Conservation (phyloP, 1,284 basidiomycete genomes). For the Moesziomyces sp. region DNA sequence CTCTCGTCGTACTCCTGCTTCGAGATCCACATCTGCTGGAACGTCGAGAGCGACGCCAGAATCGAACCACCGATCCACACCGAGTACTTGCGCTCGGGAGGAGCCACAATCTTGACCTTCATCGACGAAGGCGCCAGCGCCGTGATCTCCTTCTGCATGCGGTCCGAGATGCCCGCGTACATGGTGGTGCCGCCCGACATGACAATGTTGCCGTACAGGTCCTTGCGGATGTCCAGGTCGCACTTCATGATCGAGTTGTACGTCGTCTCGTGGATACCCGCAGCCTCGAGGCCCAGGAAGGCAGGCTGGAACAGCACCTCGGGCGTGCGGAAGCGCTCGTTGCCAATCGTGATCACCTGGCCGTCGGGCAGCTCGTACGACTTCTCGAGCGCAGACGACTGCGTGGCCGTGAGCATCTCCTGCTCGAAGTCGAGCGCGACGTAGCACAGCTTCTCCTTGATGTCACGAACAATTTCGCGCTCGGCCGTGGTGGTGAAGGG, state of each 20-base stretch:
- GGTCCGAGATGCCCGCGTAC: conserved; percentile 96
- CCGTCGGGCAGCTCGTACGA: conserved; percentile 95
- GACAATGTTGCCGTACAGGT: conserved; percentile 92
- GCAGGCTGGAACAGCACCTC: conserved; percentile 97
- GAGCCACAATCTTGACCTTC: conserved; percentile 77
- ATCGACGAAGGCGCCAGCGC: conserved; percentile 81
- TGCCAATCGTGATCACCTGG: conserved; percentile 95
- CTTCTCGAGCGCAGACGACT: conserved; percentile 92
- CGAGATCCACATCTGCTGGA: conserved; percentile 91
- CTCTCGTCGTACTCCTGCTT: conserved; percentile 75
- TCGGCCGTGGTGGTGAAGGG: conserved; percentile 91
- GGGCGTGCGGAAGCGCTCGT: conserved; percentile 95
- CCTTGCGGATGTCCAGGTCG: conserved; percentile 76
- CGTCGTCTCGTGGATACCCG: conserved; percentile 94
- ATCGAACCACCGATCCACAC: conserved; percentile 99
- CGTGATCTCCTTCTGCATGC: conserved; percentile 98
- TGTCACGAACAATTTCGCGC: conserved; percentile 95
- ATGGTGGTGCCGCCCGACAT: conserved; percentile 96
- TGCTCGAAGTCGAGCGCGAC: conserved; percentile 97
- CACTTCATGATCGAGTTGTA: conserved; percentile 87
- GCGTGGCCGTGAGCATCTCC: conserved; percentile 90
- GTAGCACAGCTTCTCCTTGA: conserved; percentile 98
- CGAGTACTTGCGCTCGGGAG: conserved; percentile 71
- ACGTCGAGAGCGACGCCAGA: conserved; percentile 91
- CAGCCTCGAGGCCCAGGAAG: conserved; percentile 89